A percentile compares a stretch with the other conserved stretches of the same genome.
Conservation (phyloP, 306 rosid species). For the Potentilla sterilis region DNA sequence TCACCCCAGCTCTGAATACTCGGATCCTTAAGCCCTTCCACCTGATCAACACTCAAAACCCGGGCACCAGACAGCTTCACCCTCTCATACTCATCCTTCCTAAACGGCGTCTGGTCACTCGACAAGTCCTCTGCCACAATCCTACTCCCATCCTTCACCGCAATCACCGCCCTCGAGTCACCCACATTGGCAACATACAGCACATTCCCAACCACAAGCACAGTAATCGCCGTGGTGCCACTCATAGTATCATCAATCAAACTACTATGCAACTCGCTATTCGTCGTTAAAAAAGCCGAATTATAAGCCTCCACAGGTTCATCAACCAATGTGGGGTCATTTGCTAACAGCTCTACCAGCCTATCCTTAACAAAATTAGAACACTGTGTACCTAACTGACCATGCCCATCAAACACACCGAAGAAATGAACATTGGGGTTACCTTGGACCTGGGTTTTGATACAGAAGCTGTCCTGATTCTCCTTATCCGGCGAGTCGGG, state of each 20-base stretch:
- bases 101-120: conserved; percentile 85
- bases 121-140: conserved; percentile 81
- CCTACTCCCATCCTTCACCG: conserved; percentile 75
- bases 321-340: conserved; percentile 54
- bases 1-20: conserved; percentile 82
- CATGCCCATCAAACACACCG: conserved; percentile 96
- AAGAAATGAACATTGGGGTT: conserved; percentile 76
- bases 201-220: conserved; percentile 66
- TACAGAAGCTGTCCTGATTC: conserved; percentile 80
- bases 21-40: conserved; percentile 90
- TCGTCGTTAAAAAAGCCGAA: conserved; percentile 60
- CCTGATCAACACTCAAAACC: conserved; percentile 87
- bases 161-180: conserved; percentile 85
- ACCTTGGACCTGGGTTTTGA: conserved; percentile 73
- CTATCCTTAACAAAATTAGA: conserved; percentile 75
- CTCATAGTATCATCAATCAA: conserved; percentile 91
- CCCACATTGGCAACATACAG: conserved; percentile 94
- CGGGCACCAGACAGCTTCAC: conserved; percentile 89
- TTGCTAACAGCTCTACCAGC: conserved; percentile 52
- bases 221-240: conserved; percentile 94
- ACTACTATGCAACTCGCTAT: conserved; percentile 55
- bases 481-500: conserved; percentile 81
- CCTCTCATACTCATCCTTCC: conserved; percentile 88
- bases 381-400: conserved; percentile 72
- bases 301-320: conserved; percentile 74